These are phyloP conservation scores for Diddensiella transvaalensis DNA, from an alignment of 805 yeast genomes.

Conservation along the genomic window DNA sequence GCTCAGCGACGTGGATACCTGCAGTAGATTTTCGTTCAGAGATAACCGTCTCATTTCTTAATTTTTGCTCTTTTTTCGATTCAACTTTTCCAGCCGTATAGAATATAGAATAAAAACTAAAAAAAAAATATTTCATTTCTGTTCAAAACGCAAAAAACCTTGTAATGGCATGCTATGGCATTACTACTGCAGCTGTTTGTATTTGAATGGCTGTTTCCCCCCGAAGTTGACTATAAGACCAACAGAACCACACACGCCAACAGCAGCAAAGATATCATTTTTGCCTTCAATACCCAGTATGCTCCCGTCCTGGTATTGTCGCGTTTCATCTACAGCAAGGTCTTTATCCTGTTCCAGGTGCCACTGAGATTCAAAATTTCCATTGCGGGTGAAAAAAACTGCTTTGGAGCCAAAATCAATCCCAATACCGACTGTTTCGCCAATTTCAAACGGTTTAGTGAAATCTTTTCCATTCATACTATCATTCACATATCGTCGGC, in stretches of 20 bases:
- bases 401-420: slow-evolving; percentile 22
- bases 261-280: slow-evolving; percentile 25
- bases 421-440: slow-evolving; percentile 28
- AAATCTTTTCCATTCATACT: slow-evolving; percentile 24
- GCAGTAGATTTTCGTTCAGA: no score
- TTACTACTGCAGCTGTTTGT: no score
- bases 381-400: slow-evolving; percentile 23
- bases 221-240: slow-evolving; percentile 27
- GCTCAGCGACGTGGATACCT: no score
- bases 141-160: no score
- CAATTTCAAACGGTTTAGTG: slow-evolving; percentile 17
- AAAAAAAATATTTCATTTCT: no score
- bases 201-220: slow-evolving; percentile 2
- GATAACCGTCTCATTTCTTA: no score
- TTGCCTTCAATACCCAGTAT: slow-evolving; percentile 23
- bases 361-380: slow-evolving; percentile 25
- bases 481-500: slow-evolving; percentile 27
- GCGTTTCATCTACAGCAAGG: slow-evolving; percentile 12
- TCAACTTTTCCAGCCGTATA: no score
- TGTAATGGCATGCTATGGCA: no score
- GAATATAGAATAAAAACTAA: no score
- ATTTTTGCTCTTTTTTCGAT: no score
- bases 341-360: slow-evolving; percentile 20
- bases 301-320: slow-evolving; percentile 19
- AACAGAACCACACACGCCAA: slow-evolving; percentile 29